Evolutionary conservation across 2,329 filamentous ascomycete genomes (phyloP).

Genomic region (Fusarium nanum): DNA sequence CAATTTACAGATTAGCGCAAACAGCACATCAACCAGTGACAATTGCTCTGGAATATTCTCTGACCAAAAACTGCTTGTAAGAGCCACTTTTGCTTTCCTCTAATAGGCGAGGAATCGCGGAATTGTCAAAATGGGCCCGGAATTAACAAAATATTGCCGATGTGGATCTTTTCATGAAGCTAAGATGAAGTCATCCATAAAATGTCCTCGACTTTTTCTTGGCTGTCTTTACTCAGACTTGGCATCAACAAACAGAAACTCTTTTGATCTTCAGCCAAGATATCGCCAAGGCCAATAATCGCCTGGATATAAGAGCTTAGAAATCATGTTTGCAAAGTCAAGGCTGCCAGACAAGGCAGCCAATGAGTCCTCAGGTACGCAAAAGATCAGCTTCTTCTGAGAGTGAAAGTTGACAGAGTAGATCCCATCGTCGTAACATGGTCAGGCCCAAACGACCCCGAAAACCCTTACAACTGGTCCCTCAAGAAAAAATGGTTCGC

Average conservation of each 20-base stretch:
- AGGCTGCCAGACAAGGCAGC: neutral
- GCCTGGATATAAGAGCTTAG: too few relatives aligned
- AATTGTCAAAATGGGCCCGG: slow-evolving; percentile 6
- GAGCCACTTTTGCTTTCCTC: neutral
- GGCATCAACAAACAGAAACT: slow-evolving; percentile 11
- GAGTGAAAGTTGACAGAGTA: neutral
- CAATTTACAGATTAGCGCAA: neutral
- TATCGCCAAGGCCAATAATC: neutral
- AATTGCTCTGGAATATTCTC: neutral
- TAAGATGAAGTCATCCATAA: slow-evolving; percentile 16
- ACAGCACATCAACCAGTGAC: fast-evolving
- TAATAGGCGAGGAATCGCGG: neutral
- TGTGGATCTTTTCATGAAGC: neutral
- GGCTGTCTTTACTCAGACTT: slow-evolving; percentile 7
- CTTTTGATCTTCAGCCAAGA: neutral
- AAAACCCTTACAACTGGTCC: slow-evolving; percentile 32
- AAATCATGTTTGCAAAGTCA: neutral
- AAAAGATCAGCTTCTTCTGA: too few relatives aligned
- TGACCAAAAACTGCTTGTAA: neutral
- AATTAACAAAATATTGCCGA: slow-evolving; percentile 3
- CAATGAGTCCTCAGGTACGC: too few relatives aligned
- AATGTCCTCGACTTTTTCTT: slow-evolving; percentile 1
- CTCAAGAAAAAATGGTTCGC: slow-evolving; percentile 28
- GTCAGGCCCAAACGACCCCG: slow-evolving; percentile 13
- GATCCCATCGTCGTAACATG: slow-evolving; percentile 12